A percentile compares a stretch with the other conserved stretches of the same genome.
These are phyloP conservation scores for Mrakia blollopis DNA, from an alignment of 768 basidiomycete genomes.

Conservation along the genomic window DNA sequence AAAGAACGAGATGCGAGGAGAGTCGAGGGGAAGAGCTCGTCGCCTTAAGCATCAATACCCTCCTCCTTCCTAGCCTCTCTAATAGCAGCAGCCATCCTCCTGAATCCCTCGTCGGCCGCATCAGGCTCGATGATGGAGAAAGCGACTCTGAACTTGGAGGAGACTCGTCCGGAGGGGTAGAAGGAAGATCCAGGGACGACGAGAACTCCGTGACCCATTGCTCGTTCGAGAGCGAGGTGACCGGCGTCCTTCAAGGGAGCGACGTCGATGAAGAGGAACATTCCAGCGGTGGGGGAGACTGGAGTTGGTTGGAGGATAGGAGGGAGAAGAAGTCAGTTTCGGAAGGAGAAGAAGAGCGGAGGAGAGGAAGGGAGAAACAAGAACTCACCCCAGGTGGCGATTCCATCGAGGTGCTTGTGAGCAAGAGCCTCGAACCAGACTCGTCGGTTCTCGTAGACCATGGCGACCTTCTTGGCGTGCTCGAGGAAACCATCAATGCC, in stretches of 20 bases:
- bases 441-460: constrained; percentile 62
- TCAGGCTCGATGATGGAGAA: constrained; percentile 60
- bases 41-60: constrained; percentile 17
- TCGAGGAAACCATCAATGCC: constrained; percentile 66
- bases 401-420: constrained; percentile 64
- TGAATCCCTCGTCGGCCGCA: constrained; percentile 69
- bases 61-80: constrained; percentile 34
- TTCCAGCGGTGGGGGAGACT: constrained; percentile 62
- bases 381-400: constrained; percentile 51
- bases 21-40: no score
- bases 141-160: constrained; percentile 71
- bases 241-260: constrained; percentile 60
- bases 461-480: constrained; percentile 59
- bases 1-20: no score
- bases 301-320: neutral
- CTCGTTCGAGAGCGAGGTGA: constrained; percentile 64
- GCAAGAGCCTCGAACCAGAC: constrained; percentile 73
- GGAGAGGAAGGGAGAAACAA: neutral
- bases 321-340: neutral
- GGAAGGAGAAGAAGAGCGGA: neutral
- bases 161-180: constrained; percentile 63
- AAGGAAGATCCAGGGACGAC: constrained; percentile 67
- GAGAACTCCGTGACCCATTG: constrained; percentile 76
- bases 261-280: constrained; percentile 71
- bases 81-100: constrained; percentile 54